Base-by-base conservation (phyloP, 192 early-diverging fungal species). In the Entomortierella chlamydospora region DNA sequence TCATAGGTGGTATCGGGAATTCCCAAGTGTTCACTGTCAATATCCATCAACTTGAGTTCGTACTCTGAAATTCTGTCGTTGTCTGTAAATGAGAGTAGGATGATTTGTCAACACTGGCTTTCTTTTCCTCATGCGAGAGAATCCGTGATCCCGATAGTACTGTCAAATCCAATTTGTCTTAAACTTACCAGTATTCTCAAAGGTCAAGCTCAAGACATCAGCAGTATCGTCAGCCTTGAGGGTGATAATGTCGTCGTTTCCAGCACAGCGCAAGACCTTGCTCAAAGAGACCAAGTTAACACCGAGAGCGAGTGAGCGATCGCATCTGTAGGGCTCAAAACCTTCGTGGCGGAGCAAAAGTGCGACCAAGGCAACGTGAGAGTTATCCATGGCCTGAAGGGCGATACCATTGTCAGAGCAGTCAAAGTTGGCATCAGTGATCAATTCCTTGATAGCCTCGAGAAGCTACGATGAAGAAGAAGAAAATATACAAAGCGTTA, bases 321-420 rank as follows among this genome's bases (percentile, higher is more conserved):
- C 98, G 83, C 96, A 98, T 67, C 92, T 89, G 86, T 93, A 94
- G 54, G 93, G 92, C 72, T 93, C 91, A 73, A 95, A 95, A 12
- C 94, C 95, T 45, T 92, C 88, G 20, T 90, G 81, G 59, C 93
- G 88, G 54, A 98, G 87, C 61, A 96, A 83, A 52, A 98, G 88
- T 34, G 94, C 86, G 18, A 96, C 95, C 23, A 99, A 88, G 17
- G 96, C 95, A n/a, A 99, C 94, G 83, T 99, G 97, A 29, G 97
- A 93, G 88, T 93, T 96, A 86, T 99, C 97, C 98, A 99, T 99
- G 62, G 98, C 95, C 87, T 99, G 98, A 9, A 99, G 89, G 29
- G 91, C 88, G 63, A 99, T 95, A 72, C 98, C 98, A 34, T 93
- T 87, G 81, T 98, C 97, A 59, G 87, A 93, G 83, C 96, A 99